Base-by-base conservation (phyloP, 495 filamentous ascomycete species). In the Talaromyces ruber region DNA sequence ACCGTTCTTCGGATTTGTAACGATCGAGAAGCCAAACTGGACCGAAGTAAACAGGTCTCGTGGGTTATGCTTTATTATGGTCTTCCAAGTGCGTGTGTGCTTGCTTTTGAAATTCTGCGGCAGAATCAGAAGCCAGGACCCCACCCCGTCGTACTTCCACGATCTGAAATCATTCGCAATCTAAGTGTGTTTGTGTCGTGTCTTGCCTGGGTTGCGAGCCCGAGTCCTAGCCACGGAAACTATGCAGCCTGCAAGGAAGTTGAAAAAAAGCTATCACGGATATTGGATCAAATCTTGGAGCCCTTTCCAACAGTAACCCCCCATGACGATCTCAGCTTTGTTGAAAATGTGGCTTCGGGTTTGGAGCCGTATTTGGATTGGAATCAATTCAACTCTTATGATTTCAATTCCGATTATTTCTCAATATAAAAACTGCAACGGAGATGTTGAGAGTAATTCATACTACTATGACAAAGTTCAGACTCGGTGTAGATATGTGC, bases 161-260 rank as follows among this genome's bases (percentile, higher is more conserved):
- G 84, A 16, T 84, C 86, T 1, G 81, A 85, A 64, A 74, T 83
- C 9, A 84, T 87, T 34, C 86, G 86, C 50, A 84, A 86, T 59
- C 74, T 88, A 6, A 86, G 84, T 60, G 78, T 86, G 14, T 83
- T 89, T 51, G 76, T 86, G 18, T 84, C 82, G 0, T 79, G 79
- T 34, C 70, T 88, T 4, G 80, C 80, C 6, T 82, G 82, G 75
- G 76, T 88, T 1, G 67, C 72, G 25, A 70, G 74, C 4, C 83
- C 83, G 1, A 60, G 43, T 32, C 45, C 59, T 22, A 78, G 72
- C 0, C 81, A 81, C 26, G 79, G 82, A 6, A 83, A 84, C 59
- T 83, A 80, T 28, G 72, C 74, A 8, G 74, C 80, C 4, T 87
- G 82, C 69, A 73, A 73, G 61, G 71, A 72, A 61, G 77, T 71